A percentile compares a stretch with the other conserved stretches of the same genome.
Conservation (phyloP, 495 filamentous ascomycete genomes). For the Penicillium mononematosum region DNA sequence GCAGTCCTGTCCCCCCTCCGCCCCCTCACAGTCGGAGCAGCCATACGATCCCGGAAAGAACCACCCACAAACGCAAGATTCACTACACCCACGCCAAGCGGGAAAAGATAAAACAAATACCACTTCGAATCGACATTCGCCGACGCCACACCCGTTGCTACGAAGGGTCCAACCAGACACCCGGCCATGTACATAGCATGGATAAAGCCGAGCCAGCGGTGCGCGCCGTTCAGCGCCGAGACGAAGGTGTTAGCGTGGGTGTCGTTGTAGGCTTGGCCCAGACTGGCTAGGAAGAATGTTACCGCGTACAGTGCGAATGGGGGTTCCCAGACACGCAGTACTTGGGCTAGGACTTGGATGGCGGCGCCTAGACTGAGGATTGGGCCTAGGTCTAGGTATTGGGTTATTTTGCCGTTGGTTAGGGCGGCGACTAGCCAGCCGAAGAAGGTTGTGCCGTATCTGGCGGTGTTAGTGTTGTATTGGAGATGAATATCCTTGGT, state of each 20-base stretch:
- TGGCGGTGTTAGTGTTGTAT: not conserved
- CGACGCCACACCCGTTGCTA: conserved; percentile 31
- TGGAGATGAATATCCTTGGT: not conserved
- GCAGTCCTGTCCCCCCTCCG: not conserved
- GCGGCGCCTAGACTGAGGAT: conserved; percentile 26
- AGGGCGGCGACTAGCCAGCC: conserved; percentile 37
- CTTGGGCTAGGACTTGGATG: conserved; percentile 31
- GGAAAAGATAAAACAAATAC: conserved; percentile 30
- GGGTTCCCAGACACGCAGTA: conserved; percentile 28
- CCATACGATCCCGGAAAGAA: conserved; percentile 26
- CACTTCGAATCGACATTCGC: conserved; percentile 21
- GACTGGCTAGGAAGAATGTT: conserved; percentile 34
- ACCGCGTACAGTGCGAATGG: conserved; percentile 31
- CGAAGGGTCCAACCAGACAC: conserved; percentile 32
- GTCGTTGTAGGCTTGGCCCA: conserved; percentile 38
- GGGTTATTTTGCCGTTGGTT: conserved; percentile 28
- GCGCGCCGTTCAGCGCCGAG: conserved; percentile 23
- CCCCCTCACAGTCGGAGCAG: not conserved
- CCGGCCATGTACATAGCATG: conserved; percentile 41
- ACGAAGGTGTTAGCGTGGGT: conserved; percentile 38
- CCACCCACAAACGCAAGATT: conserved; percentile 24
- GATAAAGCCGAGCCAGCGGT: conserved; percentile 37
- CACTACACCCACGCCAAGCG: conserved; percentile 25
- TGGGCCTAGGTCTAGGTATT: conserved; percentile 29
- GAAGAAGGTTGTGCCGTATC: conserved; percentile 32